phyloP scores from a whole-genome alignment of 2,329 filamentous ascomycete species.

The Colletotrichum sp. region DNA sequence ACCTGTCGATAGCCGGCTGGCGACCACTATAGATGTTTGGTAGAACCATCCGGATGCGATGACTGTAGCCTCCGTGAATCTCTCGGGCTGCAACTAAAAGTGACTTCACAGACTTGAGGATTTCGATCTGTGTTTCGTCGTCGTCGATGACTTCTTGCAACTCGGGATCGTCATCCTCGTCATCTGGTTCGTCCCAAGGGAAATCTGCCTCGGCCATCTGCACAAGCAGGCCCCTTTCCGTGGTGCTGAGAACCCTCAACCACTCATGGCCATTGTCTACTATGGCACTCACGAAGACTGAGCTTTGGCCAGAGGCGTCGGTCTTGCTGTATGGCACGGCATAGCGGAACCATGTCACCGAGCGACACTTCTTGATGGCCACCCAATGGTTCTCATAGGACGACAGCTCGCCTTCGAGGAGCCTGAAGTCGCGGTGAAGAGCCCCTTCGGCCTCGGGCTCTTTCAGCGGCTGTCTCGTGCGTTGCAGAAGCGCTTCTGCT shows the following conservation, averaged over 20 bases:
- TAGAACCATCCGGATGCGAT: slow-evolving; percentile 38
- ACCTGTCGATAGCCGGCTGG: slow-evolving; percentile 33
- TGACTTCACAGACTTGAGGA: slow-evolving; percentile 31
- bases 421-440: not conserved
- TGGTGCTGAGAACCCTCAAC: slow-evolving; percentile 37
- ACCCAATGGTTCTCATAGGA: slow-evolving; percentile 15
- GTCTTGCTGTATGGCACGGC: not conserved
- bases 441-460: not conserved
- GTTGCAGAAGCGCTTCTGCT: not conserved
- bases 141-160: slow-evolving; percentile 37
- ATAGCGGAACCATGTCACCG: slow-evolving; percentile 9
- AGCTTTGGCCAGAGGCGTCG: not conserved
- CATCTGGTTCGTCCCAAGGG: slow-evolving; percentile 37
- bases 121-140: slow-evolving; percentile 32
- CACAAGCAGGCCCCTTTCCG: slow-evolving; percentile 34
- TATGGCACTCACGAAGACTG: slow-evolving; percentile 12
- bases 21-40: slow-evolving; percentile 32
- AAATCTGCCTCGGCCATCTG: slow-evolving; percentile 45
- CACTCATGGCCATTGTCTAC: slow-evolving; percentile 40
- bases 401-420: not conserved
- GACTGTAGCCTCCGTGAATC: slow-evolving; percentile 35
- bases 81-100: slow-evolving; percentile 38
- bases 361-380: slow-evolving; percentile 9
- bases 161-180: slow-evolving; percentile 26
- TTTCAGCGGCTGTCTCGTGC: not conserved